phyloP scores from a whole-genome alignment of 257 asterid genomes.

The Petunia secreta region DNA sequence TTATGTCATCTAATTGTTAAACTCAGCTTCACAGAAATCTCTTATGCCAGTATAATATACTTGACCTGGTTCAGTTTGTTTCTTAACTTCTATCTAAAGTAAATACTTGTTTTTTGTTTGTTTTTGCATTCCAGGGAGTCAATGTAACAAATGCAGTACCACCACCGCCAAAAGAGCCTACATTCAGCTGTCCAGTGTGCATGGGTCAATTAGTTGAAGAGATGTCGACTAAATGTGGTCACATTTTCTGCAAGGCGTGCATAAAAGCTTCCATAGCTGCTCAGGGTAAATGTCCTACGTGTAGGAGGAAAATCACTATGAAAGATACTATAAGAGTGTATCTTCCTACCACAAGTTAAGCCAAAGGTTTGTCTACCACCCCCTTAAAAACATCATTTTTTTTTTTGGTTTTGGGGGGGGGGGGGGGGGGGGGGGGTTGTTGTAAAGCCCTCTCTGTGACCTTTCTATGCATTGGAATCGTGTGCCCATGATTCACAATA shows the following conservation, averaged over 20 bases:
- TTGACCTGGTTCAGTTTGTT: no score
- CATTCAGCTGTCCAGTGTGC: constrained; percentile 38
- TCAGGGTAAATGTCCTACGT: constrained; percentile 40
- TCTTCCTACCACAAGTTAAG: constrained; percentile 47
- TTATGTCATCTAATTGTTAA: no score
- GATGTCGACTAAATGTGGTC: constrained; percentile 42
- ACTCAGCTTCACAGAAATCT: not conserved
- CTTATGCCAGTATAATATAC: not conserved
- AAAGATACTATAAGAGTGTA: constrained; percentile 35
- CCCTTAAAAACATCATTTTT: not conserved
- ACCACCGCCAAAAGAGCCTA: constrained; percentile 18
- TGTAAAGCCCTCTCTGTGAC: no score
- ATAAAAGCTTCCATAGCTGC: constrained; percentile 21
- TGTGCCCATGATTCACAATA: no score
- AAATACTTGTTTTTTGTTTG: no score
- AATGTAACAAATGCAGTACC: constrained; percentile 28
- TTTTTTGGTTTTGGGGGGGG: not conserved
- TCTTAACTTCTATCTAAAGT: no score
- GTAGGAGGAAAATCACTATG: constrained; percentile 26
- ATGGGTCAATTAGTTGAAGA: constrained; percentile 34
- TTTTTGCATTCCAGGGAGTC: constrained; percentile 38
- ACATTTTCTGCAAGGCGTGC: constrained; percentile 41
- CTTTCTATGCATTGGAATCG: no score
- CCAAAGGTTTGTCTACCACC: constrained; percentile 43
- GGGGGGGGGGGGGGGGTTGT: no score